Evolutionary conservation across 768 basidiomycete genomes (phyloP), one percentile per base, ranked within the genome.

Genomic region (Amanita polypyramis): DNA sequence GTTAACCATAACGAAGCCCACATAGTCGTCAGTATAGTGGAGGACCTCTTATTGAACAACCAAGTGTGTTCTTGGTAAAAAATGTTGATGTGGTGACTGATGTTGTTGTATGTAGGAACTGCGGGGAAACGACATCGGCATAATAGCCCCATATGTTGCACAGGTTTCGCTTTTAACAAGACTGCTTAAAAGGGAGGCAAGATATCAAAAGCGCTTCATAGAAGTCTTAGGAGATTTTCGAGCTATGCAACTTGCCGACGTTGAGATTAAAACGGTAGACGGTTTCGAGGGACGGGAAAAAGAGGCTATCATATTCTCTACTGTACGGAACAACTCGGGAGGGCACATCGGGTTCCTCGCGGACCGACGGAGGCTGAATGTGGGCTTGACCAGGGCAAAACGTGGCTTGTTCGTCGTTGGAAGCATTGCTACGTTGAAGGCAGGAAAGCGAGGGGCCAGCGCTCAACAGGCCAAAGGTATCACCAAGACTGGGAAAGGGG

Each of bases 211-310:
- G 43, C 77, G 80, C 0, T 85, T 91, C 59, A 61, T 64, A 33
- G 58, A 63, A 5, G 72, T 77, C 0, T 70, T 94, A 19, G 91
- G 90, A 17, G 63, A 72, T 11, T 72, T 73, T 39, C 79, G 89
- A 20, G 79, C 73, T 15, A 68, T 75, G 65, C 80, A 93, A 54
- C 62, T 90, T 5, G 58, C 66, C 0, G 61, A 75, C 45, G 74
- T 96, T 44, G 92, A 95, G 62, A 76, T 95, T 57, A 89, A 87
- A 67, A 95, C 92, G 0, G 92, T 96, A 11, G 92, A 96, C 56
- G 92, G 92, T 15, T 96, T 94, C 61, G 90, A 96, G 62, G 92
- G 92, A 10, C 75, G 90, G 38, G 90, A 96, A 68, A 95, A 95
- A 66, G 85, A 90, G 25, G 79, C 95, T 35, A 87, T 96, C 53